Base-by-base conservation (phyloP, 306 rosid species). In the Arachis stenosperma region DNA sequence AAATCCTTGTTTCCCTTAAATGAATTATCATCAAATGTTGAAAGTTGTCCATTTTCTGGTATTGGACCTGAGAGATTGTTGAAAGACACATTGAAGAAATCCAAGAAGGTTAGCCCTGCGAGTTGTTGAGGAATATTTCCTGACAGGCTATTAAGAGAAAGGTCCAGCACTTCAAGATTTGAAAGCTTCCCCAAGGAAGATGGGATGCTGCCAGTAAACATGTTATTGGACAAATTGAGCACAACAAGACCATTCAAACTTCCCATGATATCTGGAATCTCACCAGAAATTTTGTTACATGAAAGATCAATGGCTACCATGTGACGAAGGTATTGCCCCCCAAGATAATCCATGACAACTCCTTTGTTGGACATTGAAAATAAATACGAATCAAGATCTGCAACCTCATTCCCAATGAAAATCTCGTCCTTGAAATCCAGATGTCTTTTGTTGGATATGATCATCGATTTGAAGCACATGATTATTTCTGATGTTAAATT, bases 291-390 rank as follows among this genome's bases (percentile, higher is more conserved):
- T 69, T 50, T 73, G 73, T 82, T 82, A 39, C 71, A 57, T 30
- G 86, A 82, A 44, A 69, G 13, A 52, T 82, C 68, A 42, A 78
- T 57, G 50, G 58, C 77, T 13, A 57, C 70, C 6, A 82, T 8
- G 27, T 29, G 10, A 70, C 63, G 62, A 10, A 73, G 12, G 0
- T 56, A 0, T 52, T 74, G 80, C 12, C 74, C 69, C 0, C 5
- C 56, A 1, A 7, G 0, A 17, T 73, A 82, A 47, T 41, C 57
- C 74, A 44, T 17, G 3, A 6, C 2, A 6, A 5, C 6, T 15
- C 85, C 79, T 77, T 77, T 81, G 65, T 48, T 77, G 27, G 7
- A n/a, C 12, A 77, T 61, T 46, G 33, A 62, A 5, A 67, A 27
- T 0, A 22, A 22, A 22, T 22, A 0, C 27, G 27, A 22, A 22